Evolutionary conservation across 768 basidiomycete genomes (phyloP).

Genomic region (Tricholoma matsutake): DNA sequence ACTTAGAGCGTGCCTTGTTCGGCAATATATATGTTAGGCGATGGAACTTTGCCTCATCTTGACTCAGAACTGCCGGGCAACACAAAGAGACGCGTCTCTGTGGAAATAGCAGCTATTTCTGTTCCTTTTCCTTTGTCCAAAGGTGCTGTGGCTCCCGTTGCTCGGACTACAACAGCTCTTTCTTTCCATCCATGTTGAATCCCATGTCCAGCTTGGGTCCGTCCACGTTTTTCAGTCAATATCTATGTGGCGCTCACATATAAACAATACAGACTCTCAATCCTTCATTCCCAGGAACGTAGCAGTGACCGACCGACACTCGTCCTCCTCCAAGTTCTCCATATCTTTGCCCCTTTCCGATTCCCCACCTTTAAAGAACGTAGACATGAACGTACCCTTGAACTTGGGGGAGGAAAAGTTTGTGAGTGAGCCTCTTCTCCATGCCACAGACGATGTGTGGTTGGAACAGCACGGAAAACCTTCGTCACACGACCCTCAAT

Average conservation of each 20-base stretch:
- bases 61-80: slow-evolving; percentile 14
- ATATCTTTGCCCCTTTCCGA: background rate
- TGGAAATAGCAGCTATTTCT: no score
- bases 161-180: background rate
- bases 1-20: background rate
- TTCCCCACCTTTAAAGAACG: background rate
- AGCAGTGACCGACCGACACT: background rate
- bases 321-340: background rate
- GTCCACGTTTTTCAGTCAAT: background rate
- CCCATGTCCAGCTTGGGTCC: background rate
- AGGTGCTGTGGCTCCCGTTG: background rate
- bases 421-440: slow-evolving; percentile 2
- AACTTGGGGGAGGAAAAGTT: slow-evolving; percentile 2
- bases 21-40: slow-evolving; percentile 4
- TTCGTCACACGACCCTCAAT: background rate
- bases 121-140: slow-evolving; percentile 4
- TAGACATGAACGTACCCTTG: background rate
- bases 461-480: slow-evolving; percentile 1
- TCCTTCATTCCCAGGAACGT: background rate
- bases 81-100: slow-evolving; percentile 13
- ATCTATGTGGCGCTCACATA: background rate
- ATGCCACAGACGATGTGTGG: background rate
- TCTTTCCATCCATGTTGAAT: background rate
- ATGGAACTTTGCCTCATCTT: slow-evolving; percentile 18
- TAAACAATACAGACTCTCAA: background rate